Conservation (phyloP, 495 filamentous ascomycete genomes). For the Aspergillus taichungensis region DNA sequence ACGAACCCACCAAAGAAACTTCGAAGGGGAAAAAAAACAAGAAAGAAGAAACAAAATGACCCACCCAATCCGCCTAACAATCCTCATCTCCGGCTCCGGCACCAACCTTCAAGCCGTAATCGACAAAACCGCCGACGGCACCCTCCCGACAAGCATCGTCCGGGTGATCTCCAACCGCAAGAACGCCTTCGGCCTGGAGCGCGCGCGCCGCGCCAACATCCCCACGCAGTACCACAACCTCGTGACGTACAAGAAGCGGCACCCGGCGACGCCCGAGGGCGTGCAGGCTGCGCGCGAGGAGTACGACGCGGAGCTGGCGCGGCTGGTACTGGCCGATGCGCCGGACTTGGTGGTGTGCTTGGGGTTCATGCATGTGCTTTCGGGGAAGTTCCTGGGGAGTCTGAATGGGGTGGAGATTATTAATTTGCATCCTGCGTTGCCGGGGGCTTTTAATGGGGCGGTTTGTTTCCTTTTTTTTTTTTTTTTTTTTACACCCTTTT, state of each 20-base stretch:
- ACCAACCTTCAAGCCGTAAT: conserved; percentile 89
- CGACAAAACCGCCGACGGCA: conserved; percentile 49
- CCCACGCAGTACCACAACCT: conserved; percentile 84
- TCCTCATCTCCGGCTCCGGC: conserved; percentile 73
- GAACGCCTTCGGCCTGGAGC: conserved; percentile 66
- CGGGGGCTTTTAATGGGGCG: conserved; percentile 68
- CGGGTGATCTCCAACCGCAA: conserved; percentile 79
- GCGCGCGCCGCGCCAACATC: conserved; percentile 62
- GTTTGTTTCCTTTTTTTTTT: conserved; percentile 20
- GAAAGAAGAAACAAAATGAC: no score
- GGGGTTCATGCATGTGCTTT: conserved; percentile 51
- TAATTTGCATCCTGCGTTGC: conserved; percentile 79
- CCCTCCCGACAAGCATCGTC: conserved; percentile 56
- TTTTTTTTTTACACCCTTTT: background rate
- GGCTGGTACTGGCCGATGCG: conserved; percentile 53
- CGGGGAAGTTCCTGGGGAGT: conserved; percentile 55
- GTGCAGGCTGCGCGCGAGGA: conserved; percentile 47
- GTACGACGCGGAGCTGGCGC: conserved; percentile 77
- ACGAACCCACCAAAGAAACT: background rate
- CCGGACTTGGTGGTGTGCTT: conserved; percentile 64
- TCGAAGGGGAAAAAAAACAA: conserved; percentile 2
- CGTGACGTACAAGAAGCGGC: conserved; percentile 52
- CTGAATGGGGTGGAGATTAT: conserved; percentile 61
- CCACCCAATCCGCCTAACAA: conserved; percentile 39
- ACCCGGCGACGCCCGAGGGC: conserved; percentile 34